Base-by-base conservation (phyloP, 192 early-diverging fungal species). In the Gryganskiella cystojenkinii region DNA sequence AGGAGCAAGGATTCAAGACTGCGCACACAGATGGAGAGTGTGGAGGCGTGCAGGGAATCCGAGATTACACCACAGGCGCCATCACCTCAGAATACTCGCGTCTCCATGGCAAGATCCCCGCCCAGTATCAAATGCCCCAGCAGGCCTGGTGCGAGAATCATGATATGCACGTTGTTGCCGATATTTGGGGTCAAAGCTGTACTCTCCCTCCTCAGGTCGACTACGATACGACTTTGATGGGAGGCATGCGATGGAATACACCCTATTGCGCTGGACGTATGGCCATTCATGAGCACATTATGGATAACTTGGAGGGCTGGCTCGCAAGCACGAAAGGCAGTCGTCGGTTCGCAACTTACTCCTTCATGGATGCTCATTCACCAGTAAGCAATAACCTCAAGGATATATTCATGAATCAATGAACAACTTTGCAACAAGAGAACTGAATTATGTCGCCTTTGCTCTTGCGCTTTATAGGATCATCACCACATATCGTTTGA, bases 21-120 rank as follows among this genome's bases (percentile, higher is more conserved):
- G 68, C 68, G 30, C 79, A 80, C 44, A 72, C 79, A 2, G 79
- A 80, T 47, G 79, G 79, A 40, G 69, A 71, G 42, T 80, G 79
- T 45, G 79, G 79, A 35, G 79, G 79, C 10, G 54, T 58, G n/a
- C 34, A 45, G 30, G 79, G 70, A 37, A 34, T 72, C 28, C 34
- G 43, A 17, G 79, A 71, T 20, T 72, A 68, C n/a, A 59, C 46
- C 24, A 37, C 60, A 14, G 70, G 69, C 5, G 64, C 79, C 3
- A 71, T 72, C 24, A 58, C 70, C 3, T 69, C 45, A 43, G 61
- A 68, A 35, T 71, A 80, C 17, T 42, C 64, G 8, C 70, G 67
- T 31, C 34, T 58, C 43, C 34, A 27, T 25, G 24, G 49, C 1
- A 51, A 58, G 10, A 62, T 61, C 42, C 79, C 79, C 22, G 79